A percentile compares a stretch with the other conserved stretches of the same genome.
phyloP scores from a whole-genome alignment of 2,329 filamentous ascomycete species.

The Acrocalymma vagum region DNA sequence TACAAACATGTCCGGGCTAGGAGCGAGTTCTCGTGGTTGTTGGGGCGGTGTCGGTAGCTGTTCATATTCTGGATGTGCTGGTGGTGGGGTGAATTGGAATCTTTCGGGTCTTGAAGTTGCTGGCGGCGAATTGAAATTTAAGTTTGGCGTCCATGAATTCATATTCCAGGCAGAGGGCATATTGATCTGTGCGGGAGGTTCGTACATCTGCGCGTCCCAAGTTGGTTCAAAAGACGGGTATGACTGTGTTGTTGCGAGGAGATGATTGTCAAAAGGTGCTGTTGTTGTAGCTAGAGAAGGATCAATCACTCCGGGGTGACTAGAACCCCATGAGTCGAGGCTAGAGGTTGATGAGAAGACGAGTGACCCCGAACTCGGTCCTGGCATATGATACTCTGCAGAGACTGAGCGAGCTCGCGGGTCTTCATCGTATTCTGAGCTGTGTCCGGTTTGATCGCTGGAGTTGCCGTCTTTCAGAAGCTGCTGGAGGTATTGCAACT shows the following conservation, averaged over 20 bases:
- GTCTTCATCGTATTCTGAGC: conserved; percentile 19
- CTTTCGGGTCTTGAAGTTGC: conserved; percentile 13
- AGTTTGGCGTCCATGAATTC: conserved; percentile 25
- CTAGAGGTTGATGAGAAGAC: conserved; percentile 17
- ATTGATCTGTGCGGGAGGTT: conserved; percentile 18
- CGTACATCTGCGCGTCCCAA: conserved; percentile 27
- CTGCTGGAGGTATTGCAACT: conserved; percentile 46
- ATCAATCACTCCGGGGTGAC: conserved; percentile 15
- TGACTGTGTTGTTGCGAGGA: conserved; percentile 15
- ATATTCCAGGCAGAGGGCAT: conserved; percentile 27
- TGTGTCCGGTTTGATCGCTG: conserved; percentile 17
- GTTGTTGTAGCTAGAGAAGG: conserved; percentile 14
- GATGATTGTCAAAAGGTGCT: conserved; percentile 19
- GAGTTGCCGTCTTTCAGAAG: conserved; percentile 34
- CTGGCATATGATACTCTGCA: conserved; percentile 18
- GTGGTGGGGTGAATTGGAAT: conserved; percentile 21
- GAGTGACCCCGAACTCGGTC: conserved; percentile 13
- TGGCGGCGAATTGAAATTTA: conserved; percentile 16
- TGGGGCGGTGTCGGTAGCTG: conserved; percentile 22
- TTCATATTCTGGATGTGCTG: conserved; percentile 17
- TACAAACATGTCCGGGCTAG: conserved; percentile 19
- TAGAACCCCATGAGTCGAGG: conserved; percentile 15
- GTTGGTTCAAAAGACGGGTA: conserved; percentile 19
- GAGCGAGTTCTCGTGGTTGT: conserved; percentile 15
- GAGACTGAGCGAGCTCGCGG: conserved; percentile 25